Evolutionary conservation across 768 basidiomycete species (phyloP), one percentile per base, ranked within the genome.

Genomic region (Favolaschia claudopus): DNA sequence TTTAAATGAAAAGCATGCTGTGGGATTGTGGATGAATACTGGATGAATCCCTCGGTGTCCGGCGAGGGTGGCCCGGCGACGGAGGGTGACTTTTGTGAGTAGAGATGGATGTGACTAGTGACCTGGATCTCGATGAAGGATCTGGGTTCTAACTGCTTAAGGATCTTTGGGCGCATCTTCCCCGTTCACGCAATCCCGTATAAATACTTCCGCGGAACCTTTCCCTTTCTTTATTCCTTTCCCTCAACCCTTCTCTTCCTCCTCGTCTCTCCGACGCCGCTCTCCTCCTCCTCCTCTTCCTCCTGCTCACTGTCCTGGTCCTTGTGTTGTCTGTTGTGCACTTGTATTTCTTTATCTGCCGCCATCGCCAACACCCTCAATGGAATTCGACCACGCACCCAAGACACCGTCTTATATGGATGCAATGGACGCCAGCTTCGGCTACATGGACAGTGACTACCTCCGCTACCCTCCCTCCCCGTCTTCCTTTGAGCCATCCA

Each of bases 381-480:
- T 83, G 76, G 82, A 83, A 69, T 83, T 82, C 65, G 82, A 84
- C 67, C 70, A 75, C 73, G 69, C 54, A 8, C 63, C 76, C 70
- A 79, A 80, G 74, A 77, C 78, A 61, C 68, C 80, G 67, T 74
- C 76, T 65, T 86, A 79, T 77, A 78, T 80, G 72, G 78, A 79
- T 60, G 63, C 76, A 62, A 71, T 78, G 66, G 82, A 84, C 63
- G 70, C 73, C 56, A 70, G 73, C 45, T 68, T 79, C 25, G 81
- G 75, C 60, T 83, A 84, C 73, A 77, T 83, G 75, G 82, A 84
- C 70, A 79, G 72, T 59, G 82, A 84, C 58, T 92, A 90, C 72
- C 83, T 91, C 65, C 86, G 88, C 74, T 89, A 89, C 73, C 88
- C 88, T 32, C 83, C 86, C 64, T 82, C 86, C 10, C 80, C 81